Base-by-base conservation (phyloP, 495 filamentous ascomycete genomes). In the Penicillium cinerascens region DNA sequence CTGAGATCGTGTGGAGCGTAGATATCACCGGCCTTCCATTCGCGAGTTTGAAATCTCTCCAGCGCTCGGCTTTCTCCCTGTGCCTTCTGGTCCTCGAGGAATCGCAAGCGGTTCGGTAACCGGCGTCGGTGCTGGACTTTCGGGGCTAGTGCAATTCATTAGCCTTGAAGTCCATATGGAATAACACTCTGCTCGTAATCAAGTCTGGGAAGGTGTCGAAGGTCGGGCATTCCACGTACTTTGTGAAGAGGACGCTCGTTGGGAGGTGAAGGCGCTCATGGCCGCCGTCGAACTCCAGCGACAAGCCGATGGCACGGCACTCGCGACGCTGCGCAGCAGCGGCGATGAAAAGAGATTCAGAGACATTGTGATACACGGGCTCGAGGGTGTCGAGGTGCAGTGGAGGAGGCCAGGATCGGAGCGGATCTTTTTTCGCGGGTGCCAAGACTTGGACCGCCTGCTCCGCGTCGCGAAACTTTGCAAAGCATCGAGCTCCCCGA, bases 1-100 rank as follows among this genome's bases (percentile, higher is more conserved):
- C 80, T 85, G 47, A 98, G 71, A 76, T 98, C 93, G 66, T 91
- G 87, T 37, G 95, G 95, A 37, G 91, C 80, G 69, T 97, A 97
- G 42, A 95, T 76, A 67, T 96, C 91, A 63, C 93, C 93, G 9
- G 70, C 55, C 57, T 70, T 73, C 82, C 84, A 97, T 16, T 79
- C 75, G 44, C 89, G 67, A 21, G 65, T 58, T 44, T 73, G 64
- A 45, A 67, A 75, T 52, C 39, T 65, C 54, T 74, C 67, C 40
- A 78, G 44, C 20, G 57, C 60, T 40, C 64, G 61, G 51, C 69
- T 73, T 47, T 77, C 73, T 17, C 52, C 62, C 50, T 68, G 65
- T 6, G 61, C 51, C 55, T 67, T 74, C 44, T 72, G 67, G 6
- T 77, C 69, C 55, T 74, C 67, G 16, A 71, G 50, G 51, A 72